A percentile compares a stretch with the other conserved stretches of the same genome.
phyloP scores from a whole-genome alignment of 805 yeast genomes.

The Nakazawaea pomicola region DNA sequence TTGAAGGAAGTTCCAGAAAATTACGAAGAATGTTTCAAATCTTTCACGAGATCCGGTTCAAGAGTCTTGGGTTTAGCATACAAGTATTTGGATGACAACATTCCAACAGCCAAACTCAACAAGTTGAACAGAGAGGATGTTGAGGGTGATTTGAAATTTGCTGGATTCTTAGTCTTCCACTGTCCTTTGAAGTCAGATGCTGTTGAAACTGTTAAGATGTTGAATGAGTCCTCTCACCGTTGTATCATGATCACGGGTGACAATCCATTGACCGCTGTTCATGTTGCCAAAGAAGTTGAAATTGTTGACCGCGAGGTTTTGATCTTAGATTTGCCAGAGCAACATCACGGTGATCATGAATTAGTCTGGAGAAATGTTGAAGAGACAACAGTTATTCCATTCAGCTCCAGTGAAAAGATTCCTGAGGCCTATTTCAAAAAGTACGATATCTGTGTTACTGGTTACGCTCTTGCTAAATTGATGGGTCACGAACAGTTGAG shows the following conservation, averaged over 20 bases:
- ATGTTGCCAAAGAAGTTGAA: slow-evolving; percentile 90
- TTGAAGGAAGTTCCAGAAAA: slow-evolving; percentile 62
- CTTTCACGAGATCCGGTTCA: slow-evolving; percentile 91
- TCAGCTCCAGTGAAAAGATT: slow-evolving; percentile 53
- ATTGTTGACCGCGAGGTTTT: slow-evolving; percentile 81
- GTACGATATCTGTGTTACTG: slow-evolving; percentile 88
- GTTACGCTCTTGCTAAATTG: slow-evolving; percentile 74
- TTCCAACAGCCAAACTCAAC: slow-evolving; percentile 44
- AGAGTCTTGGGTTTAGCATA: slow-evolving; percentile 95
- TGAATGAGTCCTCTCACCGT: slow-evolving; percentile 93
- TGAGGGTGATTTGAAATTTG: slow-evolving; percentile 72
- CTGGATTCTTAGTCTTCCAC: slow-evolving; percentile 93
- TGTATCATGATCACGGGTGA: slow-evolving; percentile 98
- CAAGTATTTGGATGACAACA: slow-evolving; percentile 55
- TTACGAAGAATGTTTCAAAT: slow-evolving; percentile 82
- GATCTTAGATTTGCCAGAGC: slow-evolving; percentile 82
- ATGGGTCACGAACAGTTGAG: slow-evolving; percentile 63
- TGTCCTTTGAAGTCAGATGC: slow-evolving; percentile 97
- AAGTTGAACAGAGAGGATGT: slow-evolving; percentile 69
- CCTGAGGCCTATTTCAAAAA: slow-evolving; percentile 52
- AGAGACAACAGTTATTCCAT: slow-evolving; percentile 67
- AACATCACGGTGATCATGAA: slow-evolving; percentile 51
- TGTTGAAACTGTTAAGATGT: slow-evolving; percentile 80
- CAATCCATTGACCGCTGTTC: slow-evolving; percentile 96
- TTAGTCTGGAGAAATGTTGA: slow-evolving; percentile 83